Percentiles rank a stretch among this genome's conserved stretches.
These are phyloP conservation scores for Buddleja alternifolia DNA, from an alignment of 257 asterid species.

Conservation along the genomic window DNA sequence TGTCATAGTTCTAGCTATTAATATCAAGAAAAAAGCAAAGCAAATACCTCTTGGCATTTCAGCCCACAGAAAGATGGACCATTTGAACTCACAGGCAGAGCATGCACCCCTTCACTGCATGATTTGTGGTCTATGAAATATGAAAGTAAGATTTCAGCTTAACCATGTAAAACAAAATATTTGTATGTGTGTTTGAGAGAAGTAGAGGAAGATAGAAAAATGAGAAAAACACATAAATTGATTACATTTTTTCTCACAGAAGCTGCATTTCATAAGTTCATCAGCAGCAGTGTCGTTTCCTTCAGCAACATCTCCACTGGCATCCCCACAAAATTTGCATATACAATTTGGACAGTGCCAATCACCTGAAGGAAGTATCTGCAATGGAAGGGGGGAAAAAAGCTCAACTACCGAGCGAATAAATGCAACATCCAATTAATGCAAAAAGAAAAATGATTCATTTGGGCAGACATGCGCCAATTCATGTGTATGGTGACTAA, in stretches of 20 bases:
- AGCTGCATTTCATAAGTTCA: conserved; percentile 59
- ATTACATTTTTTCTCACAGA: conserved; percentile 86
- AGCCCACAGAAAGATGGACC: conserved; percentile 67
- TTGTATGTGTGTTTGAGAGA: conserved; percentile 4
- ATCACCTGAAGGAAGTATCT: conserved; percentile 88
- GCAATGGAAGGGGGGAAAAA: conserved; percentile 30
- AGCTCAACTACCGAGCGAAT: conserved; percentile 16
- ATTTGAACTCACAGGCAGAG: conserved; percentile 46
- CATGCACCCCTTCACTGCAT: conserved; percentile 53
- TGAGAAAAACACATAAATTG: conserved; percentile 26
- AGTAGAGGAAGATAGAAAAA: conserved; percentile 17
- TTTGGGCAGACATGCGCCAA: too few species aligned
- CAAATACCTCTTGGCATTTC: conserved; percentile 84
- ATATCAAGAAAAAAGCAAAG: conserved; percentile 19
- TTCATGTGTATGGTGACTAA: too few species aligned
- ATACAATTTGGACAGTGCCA: conserved; percentile 93
- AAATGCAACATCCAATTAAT: conserved; percentile 23
- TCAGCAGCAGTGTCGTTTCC: conserved; percentile 39
- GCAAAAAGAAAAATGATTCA: not conserved
- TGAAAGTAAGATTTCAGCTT: conserved; percentile 20
- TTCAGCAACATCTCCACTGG: conserved; percentile 40
- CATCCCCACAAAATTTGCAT: conserved; percentile 77
- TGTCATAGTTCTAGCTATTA: conserved; percentile 21
- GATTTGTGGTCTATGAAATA: conserved; percentile 68
- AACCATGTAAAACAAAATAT: not conserved